These are phyloP conservation scores for Aspergillus sparsus DNA, from an alignment of 495 filamentous ascomycete species.

Conservation along the genomic window DNA sequence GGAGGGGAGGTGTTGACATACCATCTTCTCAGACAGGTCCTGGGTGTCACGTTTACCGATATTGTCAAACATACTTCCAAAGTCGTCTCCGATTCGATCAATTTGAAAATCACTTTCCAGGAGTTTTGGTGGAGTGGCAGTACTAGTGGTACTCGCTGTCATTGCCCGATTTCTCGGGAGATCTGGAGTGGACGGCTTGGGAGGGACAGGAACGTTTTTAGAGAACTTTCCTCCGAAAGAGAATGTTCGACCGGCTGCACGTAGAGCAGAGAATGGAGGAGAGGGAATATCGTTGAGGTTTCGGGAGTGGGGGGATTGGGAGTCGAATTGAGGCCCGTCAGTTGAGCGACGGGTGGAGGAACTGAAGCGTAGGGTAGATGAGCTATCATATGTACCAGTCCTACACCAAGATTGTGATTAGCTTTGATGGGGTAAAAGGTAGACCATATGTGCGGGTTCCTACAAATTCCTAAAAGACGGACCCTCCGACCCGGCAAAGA, in stretches of 20 bases:
- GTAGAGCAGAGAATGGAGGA: slow-evolving; percentile 57
- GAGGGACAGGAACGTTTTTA: slow-evolving; percentile 41
- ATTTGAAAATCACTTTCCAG: slow-evolving; percentile 59
- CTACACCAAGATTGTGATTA: slow-evolving; percentile 57
- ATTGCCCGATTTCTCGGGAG: slow-evolving; percentile 47
- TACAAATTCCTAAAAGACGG: slow-evolving; percentile 46
- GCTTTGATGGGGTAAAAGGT: slow-evolving; percentile 29
- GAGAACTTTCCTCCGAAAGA: slow-evolving; percentile 61
- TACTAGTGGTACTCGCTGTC: slow-evolving; percentile 62
- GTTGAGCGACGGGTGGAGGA: slow-evolving; percentile 75
- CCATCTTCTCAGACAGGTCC: slow-evolving; percentile 27
- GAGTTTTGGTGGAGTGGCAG: slow-evolving; percentile 69
- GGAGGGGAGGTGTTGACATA: not conserved
- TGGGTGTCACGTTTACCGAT: slow-evolving; percentile 56
- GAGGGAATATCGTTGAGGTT: slow-evolving; percentile 55
- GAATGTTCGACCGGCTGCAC: slow-evolving; percentile 70
- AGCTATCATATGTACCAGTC: slow-evolving; percentile 64
- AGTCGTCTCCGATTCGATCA: slow-evolving; percentile 55
- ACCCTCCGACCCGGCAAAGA: slow-evolving; percentile 39
- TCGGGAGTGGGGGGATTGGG: slow-evolving; percentile 51
- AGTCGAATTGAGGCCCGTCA: slow-evolving; percentile 61
- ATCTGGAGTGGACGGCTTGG: slow-evolving; percentile 44
- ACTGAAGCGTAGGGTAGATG: slow-evolving; percentile 62
- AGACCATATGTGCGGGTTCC: slow-evolving; percentile 23
- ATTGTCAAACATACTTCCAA: slow-evolving; percentile 67